Base-by-base conservation (phyloP, 805 yeast species). In the Wickerhamiella spandovensis region DNA sequence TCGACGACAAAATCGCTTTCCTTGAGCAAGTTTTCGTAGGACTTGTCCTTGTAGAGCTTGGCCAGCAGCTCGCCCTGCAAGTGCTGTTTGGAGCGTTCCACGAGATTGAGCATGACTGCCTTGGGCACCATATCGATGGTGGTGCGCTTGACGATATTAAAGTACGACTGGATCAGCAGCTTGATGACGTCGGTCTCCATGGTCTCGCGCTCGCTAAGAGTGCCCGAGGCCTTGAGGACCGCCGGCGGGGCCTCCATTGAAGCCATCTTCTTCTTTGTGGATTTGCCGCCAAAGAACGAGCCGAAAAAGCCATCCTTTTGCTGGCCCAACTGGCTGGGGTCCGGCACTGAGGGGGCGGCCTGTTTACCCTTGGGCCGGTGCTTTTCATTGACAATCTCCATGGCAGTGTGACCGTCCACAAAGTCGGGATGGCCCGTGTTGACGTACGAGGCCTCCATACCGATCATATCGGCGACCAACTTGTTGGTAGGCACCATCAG, bases 341-440 rank as follows among this genome's bases (percentile, higher is more conserved):
- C 50, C 10, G 50, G 38, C 18, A 42, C 48, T 21, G 61, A 47
- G 60, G 69, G 58, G 64, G 58, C 69, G 64, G 48, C 79, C 54
- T 82, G 64, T 39, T 94, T 85, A 44, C 95, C 95, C 1, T 94
- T 80, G 21, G 86, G 85, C 60, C 79, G 92, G 67, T 87, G 70
- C 65, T 79, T 85, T 58, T 92, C 97, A 64, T 85, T 81, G 32
- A 92, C 95, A 66, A 87, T 81, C 4, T 84, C 80, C 92, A 90
- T 83, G 5, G 97, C 97, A 62, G 84, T 89, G 32, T 95, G 82
- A 45, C 98, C 98, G 65, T 85, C 89, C 59, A 92, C 75, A 62
- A 92, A 78, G 65, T 92, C 97, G 3, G 97, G 97, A 64, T 92
- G 98, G 2, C 95, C 97, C 4, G 98, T 92, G 68, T 92, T 92